A percentile compares a stretch with the other conserved stretches of the same genome.
These are phyloP conservation scores for Pichia rugopelliculosa DNA, from an alignment of 805 yeast species.

Conservation along the genomic window DNA sequence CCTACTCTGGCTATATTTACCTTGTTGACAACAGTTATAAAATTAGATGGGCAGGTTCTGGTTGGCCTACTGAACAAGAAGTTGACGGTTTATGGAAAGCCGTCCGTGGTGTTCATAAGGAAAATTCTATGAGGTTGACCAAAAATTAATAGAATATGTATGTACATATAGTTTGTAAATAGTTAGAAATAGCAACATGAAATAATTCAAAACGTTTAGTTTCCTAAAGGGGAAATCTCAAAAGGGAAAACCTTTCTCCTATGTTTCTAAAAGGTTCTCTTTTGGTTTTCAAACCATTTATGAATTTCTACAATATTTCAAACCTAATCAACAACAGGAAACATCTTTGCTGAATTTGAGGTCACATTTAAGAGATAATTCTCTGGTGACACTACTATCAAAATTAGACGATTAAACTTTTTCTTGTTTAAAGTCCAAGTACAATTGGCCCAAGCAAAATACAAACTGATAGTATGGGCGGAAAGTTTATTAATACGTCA, in stretches of 20 bases:
- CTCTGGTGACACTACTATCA: neutral
- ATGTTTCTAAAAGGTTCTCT: neutral
- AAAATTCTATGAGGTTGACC: slow-evolving; percentile 19
- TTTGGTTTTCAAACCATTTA: neutral
- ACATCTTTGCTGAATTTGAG: neutral
- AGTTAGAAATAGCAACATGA: neutral
- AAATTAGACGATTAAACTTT: neutral
- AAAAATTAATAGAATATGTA: neutral
- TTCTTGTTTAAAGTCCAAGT: neutral
- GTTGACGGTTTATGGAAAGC: slow-evolving; percentile 55
- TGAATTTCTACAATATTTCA: neutral
- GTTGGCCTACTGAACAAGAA: slow-evolving; percentile 68
- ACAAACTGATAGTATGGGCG: slow-evolving; percentile 1
- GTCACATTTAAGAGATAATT: neutral
- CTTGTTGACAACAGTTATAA: slow-evolving; percentile 66
- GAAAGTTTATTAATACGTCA: slow-evolving; percentile 4
- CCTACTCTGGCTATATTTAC: slow-evolving; percentile 76
- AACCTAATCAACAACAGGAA: too few species aligned
- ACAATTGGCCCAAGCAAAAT: neutral
- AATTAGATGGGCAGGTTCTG: slow-evolving; percentile 90
- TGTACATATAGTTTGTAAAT: neutral
- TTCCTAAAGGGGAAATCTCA: neutral
- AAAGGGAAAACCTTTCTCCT: neutral
- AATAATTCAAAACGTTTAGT: neutral
- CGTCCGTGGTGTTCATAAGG: slow-evolving; percentile 51